Conservation (phyloP, 148 eudicot species). For the Agrostemma githago region DNA sequence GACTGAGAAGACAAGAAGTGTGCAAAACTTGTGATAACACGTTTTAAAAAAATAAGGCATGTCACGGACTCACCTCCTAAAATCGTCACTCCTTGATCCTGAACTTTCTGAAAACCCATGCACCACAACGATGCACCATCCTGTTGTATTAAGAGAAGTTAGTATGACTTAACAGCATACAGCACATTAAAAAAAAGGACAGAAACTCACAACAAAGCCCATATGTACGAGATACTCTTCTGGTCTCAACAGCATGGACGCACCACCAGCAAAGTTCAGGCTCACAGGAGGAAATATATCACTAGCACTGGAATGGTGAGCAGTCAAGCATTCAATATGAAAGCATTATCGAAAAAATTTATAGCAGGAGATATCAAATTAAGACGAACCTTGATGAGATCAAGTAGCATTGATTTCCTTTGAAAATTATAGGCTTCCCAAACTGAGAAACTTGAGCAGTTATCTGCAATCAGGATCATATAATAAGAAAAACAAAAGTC, state of each 20-base stretch:
- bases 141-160: slow-evolving; percentile 30
- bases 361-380: background rate
- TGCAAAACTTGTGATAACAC: background rate
- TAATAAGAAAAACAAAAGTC: slow-evolving; percentile 2
- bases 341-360: background rate
- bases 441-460: slow-evolving; percentile 64
- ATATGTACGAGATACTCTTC: slow-evolving; percentile 69
- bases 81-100: slow-evolving; percentile 64
- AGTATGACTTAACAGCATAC: background rate
- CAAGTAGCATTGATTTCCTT: slow-evolving; percentile 76
- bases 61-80: slow-evolving; percentile 67
- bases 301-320: slow-evolving; percentile 41
- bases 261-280: slow-evolving; percentile 86
- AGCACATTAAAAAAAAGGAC: background rate
- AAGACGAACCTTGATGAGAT: slow-evolving; percentile 51
- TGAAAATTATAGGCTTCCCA: slow-evolving; percentile 42
- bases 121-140: slow-evolving; percentile 94
- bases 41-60: background rate
- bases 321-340: background rate
- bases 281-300: slow-evolving; percentile 70
- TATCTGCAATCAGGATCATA: slow-evolving; percentile 39
- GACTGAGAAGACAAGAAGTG: background rate
- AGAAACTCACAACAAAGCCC: slow-evolving; percentile 72
- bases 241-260: slow-evolving; percentile 75
- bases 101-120: slow-evolving; percentile 81